phyloP scores from a whole-genome alignment of 2,329 filamentous ascomycete genomes.

The Phaeosphaeriaceae sp. region DNA sequence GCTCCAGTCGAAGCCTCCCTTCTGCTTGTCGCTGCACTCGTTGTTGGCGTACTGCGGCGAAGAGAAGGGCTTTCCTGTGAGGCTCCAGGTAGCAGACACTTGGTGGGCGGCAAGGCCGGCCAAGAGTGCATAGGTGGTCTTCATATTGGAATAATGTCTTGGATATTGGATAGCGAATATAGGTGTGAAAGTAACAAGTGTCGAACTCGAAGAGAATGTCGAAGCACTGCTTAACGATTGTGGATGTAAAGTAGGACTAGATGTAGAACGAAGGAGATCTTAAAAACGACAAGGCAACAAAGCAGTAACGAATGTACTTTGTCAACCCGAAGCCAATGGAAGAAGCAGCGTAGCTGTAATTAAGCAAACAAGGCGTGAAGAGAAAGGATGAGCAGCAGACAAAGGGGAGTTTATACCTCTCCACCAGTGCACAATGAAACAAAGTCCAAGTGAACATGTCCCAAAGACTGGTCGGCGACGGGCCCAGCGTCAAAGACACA shows the following conservation, averaged over 20 bases:
- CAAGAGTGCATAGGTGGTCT: conserved; percentile 52
- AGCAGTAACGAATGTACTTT: conserved; percentile 49
- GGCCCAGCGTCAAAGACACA: conserved; percentile 26
- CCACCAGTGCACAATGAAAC: conserved; percentile 31
- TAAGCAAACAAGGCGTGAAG: conserved; percentile 22
- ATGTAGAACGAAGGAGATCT: conserved; percentile 29
- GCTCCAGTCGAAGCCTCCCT: conserved; percentile 74
- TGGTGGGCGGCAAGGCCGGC: conserved; percentile 56
- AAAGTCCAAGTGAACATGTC: conserved; percentile 26
- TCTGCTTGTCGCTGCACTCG: conserved; percentile 75
- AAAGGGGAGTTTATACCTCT: conserved; percentile 35
- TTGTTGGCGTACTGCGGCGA: conserved; percentile 78
- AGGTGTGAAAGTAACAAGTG: conserved; percentile 11
- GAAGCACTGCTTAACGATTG: conserved; percentile 32
- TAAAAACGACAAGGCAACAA: conserved; percentile 41
- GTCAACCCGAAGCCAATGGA: conserved; percentile 30
- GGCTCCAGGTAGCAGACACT: conserved; percentile 58
- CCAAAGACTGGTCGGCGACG: conserved; percentile 22
- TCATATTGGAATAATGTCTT: conserved; percentile 49
- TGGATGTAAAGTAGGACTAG: conserved; percentile 16
- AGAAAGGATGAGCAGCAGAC: conserved; percentile 18
- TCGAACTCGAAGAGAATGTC: conserved; percentile 17
- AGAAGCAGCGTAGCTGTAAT: conserved; percentile 23
- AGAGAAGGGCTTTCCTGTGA: conserved; percentile 63
- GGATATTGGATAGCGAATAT: conserved; percentile 13